Evolutionary conservation across 805 yeast genomes (phyloP).

Genomic region (Candida ortonii): DNA sequence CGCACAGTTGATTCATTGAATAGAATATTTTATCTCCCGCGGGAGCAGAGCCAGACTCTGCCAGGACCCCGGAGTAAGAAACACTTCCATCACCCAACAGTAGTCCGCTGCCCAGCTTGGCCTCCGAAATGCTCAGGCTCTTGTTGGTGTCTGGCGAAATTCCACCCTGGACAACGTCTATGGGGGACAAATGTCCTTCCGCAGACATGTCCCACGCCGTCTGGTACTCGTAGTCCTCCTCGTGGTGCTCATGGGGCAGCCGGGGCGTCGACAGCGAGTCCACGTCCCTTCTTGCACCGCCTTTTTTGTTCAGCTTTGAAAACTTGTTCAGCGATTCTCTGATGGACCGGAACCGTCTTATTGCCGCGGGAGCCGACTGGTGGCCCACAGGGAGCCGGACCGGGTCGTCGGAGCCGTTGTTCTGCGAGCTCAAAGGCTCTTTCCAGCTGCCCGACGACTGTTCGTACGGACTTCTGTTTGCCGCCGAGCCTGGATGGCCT

Average conservation of each 20-base stretch:
- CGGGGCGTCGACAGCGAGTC: not conserved
- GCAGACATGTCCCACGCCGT: constrained; percentile 14
- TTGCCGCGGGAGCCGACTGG: too few species aligned
- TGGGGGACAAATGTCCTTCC: constrained; percentile 20
- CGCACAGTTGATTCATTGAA: constrained; percentile 16
- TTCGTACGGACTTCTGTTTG: too few species aligned
- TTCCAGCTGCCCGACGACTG: too few species aligned
- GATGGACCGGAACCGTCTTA: constrained; percentile 5
- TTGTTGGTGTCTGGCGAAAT: constrained; percentile 12
- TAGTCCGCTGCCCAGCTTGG: constrained; percentile 1
- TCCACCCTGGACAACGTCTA: constrained; percentile 16
- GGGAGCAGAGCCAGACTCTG: constrained; percentile 1
- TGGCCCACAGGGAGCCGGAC: too few species aligned
- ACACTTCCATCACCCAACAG: constrained; percentile 3
- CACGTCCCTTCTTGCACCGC: not conserved
- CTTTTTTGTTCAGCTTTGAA: constrained; percentile 2
- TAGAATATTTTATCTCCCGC: constrained; percentile 8
- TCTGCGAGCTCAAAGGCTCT: too few species aligned
- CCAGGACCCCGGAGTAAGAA: constrained; percentile 1
- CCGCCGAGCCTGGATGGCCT: too few species aligned
- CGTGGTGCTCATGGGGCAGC: not conserved
- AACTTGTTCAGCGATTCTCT: constrained; percentile 8
- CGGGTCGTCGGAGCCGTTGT: too few species aligned
- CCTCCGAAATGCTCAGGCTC: not conserved
- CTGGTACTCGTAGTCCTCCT: constrained; percentile 1